A percentile compares a stretch with the other conserved stretches of the same genome.
Conservation (phyloP, 228 moss, liverwort and hornwort genomes). For the Sphagnum fallax region DNA sequence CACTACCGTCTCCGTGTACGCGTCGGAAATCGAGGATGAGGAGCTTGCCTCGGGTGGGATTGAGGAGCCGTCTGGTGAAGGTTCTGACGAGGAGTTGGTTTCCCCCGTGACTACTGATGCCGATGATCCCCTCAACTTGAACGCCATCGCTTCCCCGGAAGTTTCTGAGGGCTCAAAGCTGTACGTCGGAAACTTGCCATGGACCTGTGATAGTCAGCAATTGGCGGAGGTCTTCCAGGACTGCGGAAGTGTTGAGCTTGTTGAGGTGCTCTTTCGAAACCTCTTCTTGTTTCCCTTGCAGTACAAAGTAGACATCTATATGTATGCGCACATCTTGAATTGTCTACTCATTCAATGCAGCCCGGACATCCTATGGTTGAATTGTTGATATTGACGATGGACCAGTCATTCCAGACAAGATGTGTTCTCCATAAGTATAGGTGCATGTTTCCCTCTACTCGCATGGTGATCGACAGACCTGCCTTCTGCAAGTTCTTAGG, state of each 20-base stretch:
- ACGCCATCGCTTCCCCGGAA: not conserved
- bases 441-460: no score
- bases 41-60: not conserved
- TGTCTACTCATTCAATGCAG: no score
- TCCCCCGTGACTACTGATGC: not conserved
- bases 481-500: no score
- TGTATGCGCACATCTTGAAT: no score
- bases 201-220: constrained; percentile 59
- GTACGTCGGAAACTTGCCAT: constrained; percentile 87
- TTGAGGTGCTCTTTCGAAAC: constrained; percentile 36
- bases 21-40: constrained; percentile 53
- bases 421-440: no score
- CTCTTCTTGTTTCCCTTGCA: not conserved
- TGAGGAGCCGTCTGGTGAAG: not conserved
- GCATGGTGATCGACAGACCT: no score
- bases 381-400: no score
- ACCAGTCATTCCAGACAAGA: no score
- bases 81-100: not conserved
- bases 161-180: constrained; percentile 43
- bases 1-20: constrained; percentile 50
- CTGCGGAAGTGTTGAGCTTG: constrained; percentile 51
- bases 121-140: no score
- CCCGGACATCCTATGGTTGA: no score
- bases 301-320: no score
- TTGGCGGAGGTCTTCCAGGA: constrained; percentile 66